A percentile compares a stretch with the other conserved stretches of the same genome.
Conservation (phyloP, 1,284 basidiomycete species). For the Papiliotrema fonsecae region DNA sequence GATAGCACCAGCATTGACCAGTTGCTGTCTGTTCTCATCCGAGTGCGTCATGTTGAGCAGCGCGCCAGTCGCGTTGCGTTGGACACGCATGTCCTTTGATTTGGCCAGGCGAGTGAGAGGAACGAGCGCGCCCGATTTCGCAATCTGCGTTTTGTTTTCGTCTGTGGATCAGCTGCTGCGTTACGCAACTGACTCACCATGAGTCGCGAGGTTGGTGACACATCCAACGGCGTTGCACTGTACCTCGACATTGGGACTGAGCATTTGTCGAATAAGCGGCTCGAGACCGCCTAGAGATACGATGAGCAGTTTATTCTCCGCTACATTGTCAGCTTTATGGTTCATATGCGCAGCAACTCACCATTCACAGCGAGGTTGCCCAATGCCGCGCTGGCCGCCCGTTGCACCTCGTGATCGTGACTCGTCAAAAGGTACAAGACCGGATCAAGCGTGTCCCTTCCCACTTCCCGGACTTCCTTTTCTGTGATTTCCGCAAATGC, state of each 20-base stretch:
- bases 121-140: constrained; percentile 95
- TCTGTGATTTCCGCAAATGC: constrained; percentile 99
- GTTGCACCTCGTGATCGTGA: constrained; percentile 98
- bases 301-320: constrained; percentile 98
- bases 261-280: constrained; percentile 97
- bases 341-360: constrained; percentile 37
- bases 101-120: constrained; percentile 93
- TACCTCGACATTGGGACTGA: constrained; percentile 97
- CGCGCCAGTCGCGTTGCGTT: constrained; percentile 96
- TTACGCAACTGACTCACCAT: constrained; percentile 60
- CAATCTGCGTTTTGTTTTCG: constrained; percentile 99
- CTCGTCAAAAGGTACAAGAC: constrained; percentile 96
- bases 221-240: constrained; percentile 99
- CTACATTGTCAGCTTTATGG: constrained; percentile 50
- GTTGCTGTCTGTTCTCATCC: constrained; percentile 97
- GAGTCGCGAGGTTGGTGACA: constrained; percentile 97
- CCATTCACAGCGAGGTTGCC: constrained; percentile 98
- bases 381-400: constrained; percentile 95
- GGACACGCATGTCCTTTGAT: constrained; percentile 99
- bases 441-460: constrained; percentile 94
- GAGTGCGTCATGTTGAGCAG: constrained; percentile 99
- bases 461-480: constrained; percentile 97
- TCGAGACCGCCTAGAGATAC: constrained; percentile 97
- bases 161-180: constrained; percentile 56
- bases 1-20: constrained; percentile 97